Percentiles rank a stretch among this genome's conserved stretches.
These are phyloP conservation scores for Botryotinia narcissicola DNA, from an alignment of 2,329 filamentous ascomycete genomes.

Conservation along the genomic window DNA sequence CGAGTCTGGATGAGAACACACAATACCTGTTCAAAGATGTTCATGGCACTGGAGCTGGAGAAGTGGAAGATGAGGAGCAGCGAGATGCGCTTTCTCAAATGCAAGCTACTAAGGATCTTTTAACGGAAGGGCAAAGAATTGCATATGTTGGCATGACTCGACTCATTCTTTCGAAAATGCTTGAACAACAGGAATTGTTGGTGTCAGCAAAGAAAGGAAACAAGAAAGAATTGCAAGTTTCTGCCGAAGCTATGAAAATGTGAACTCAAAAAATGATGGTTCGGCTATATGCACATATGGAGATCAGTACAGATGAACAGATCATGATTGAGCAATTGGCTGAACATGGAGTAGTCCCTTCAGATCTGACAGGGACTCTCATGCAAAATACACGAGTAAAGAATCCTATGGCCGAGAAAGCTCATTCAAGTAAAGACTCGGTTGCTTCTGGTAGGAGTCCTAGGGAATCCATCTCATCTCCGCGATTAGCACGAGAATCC, in stretches of 20 bases:
- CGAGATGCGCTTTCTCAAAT: slow-evolving; percentile 86
- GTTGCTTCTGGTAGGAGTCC: slow-evolving; percentile 34
- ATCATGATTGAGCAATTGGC: slow-evolving; percentile 98
- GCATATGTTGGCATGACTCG: slow-evolving; percentile 92
- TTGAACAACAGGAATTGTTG: slow-evolving; percentile 62
- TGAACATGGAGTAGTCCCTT: slow-evolving; percentile 83
- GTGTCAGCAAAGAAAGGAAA: slow-evolving; percentile 54
- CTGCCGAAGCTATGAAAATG: slow-evolving; percentile 81
- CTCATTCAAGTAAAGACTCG: slow-evolving; percentile 33
- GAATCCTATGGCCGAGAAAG: slow-evolving; percentile 74
- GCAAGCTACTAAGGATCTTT: slow-evolving; percentile 89
- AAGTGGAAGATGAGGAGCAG: slow-evolving; percentile 71
- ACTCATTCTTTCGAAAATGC: slow-evolving; percentile 75
- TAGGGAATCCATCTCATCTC: slow-evolving; percentile 42
- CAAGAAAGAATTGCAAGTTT: slow-evolving; percentile 69
- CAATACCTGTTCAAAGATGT: slow-evolving; percentile 87
- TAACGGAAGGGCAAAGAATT: slow-evolving; percentile 93
- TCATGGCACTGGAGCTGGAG: slow-evolving; percentile 56
- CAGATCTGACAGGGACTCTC: slow-evolving; percentile 78
- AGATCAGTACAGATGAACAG: slow-evolving; percentile 86
- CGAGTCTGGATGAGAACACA: slow-evolving; percentile 96
- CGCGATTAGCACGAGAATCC: slow-evolving; percentile 22
- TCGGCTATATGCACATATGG: slow-evolving; percentile 91
- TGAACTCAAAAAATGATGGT: slow-evolving; percentile 99
- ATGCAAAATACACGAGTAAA: slow-evolving; percentile 92